Conservation (phyloP, 176 grass and related monocot species). For the Oryza meyeriana region DNA sequence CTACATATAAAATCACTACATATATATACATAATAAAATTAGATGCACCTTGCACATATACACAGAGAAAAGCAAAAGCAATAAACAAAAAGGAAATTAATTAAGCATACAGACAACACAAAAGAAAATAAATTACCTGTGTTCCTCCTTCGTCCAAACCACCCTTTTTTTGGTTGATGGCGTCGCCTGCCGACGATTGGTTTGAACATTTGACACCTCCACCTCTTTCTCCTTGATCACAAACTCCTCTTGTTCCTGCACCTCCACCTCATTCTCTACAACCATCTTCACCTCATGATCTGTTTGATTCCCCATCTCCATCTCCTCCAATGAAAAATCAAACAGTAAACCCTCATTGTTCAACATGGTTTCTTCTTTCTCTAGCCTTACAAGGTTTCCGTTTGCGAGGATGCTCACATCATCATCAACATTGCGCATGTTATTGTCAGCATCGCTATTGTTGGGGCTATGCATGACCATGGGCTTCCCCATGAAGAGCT, state of each 20-base stretch:
- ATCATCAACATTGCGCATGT: too few species aligned
- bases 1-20: neutral
- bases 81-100: neutral
- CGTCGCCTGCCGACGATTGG: rapidly evolving
- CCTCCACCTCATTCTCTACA: neutral
- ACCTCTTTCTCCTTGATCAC: neutral
- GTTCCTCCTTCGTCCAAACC: neutral
- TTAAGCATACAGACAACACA: neutral
- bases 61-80: neutral
- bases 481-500: neutral
- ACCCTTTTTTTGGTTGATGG: neutral
- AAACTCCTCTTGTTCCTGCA: neutral
- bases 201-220: neutral
- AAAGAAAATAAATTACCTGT: neutral
- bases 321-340: neutral
- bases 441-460: neutral
- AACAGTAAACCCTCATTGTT: neutral
- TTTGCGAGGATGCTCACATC: neutral
- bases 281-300: neutral
- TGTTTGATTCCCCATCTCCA: neutral
- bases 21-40: neutral
- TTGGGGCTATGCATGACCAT: neutral
- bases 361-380: neutral
- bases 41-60: neutral
- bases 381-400: too few species aligned